These are phyloP conservation scores for Nannizziopsis barbatae DNA, from an alignment of 2,329 filamentous ascomycete species.

Conservation along the genomic window DNA sequence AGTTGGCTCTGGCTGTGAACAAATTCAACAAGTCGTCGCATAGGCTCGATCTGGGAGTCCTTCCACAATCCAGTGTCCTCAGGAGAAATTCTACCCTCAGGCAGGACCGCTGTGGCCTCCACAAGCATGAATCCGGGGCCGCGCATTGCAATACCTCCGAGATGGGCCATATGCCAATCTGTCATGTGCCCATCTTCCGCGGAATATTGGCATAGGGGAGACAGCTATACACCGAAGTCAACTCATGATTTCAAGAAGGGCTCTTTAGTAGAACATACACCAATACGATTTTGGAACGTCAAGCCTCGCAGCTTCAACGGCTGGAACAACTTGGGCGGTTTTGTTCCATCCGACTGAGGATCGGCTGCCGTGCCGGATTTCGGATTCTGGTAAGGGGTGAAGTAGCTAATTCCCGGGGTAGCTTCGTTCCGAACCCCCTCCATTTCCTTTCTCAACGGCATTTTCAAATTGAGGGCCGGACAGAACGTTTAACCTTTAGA, in stretches of 20 bases:
- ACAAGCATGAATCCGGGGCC: slow-evolving; percentile 61
- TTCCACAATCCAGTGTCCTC: slow-evolving; percentile 72
- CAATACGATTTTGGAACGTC: slow-evolving; percentile 58
- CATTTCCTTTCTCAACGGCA: slow-evolving; percentile 3
- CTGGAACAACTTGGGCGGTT: slow-evolving; percentile 46
- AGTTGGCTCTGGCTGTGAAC: slow-evolving; percentile 47
- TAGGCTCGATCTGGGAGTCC: slow-evolving; percentile 57
- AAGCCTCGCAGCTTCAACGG: slow-evolving; percentile 47
- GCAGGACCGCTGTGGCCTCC: slow-evolving; percentile 64
- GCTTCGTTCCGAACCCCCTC: slow-evolving; percentile 23
- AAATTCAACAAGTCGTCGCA: slow-evolving; percentile 23
- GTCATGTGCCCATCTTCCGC: slow-evolving; percentile 61
- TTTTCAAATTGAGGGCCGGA: not conserved
- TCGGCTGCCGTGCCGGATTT: slow-evolving; percentile 30
- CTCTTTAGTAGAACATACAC: slow-evolving; percentile 27
- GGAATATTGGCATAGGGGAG: slow-evolving; percentile 57
- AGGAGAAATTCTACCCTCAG: slow-evolving; percentile 69
- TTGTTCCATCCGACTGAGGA: slow-evolving; percentile 32
- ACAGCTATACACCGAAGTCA: slow-evolving; percentile 30
- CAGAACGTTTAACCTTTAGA: too few species aligned
- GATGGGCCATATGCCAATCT: slow-evolving; percentile 70
- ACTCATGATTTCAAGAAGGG: not conserved
- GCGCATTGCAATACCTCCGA: slow-evolving; percentile 60
- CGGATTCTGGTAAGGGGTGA: slow-evolving; percentile 29
- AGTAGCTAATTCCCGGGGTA: slow-evolving; percentile 26